Evolutionary conservation across 2,329 filamentous ascomycete genomes (phyloP).

Genomic region (Calonectria naviculata): DNA sequence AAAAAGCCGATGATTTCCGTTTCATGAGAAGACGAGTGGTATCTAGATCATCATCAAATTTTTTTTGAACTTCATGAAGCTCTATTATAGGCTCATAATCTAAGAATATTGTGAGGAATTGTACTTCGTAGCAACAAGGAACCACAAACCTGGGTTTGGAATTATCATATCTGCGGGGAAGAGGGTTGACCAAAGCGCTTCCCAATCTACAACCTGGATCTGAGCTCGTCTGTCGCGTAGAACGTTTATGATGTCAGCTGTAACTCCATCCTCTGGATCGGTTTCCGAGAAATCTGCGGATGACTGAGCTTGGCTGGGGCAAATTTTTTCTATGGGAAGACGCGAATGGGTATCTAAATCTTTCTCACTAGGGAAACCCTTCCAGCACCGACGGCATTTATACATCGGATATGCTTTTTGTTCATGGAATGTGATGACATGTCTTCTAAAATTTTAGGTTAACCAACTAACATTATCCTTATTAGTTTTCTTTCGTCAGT

Average conservation of each 20-base stretch:
- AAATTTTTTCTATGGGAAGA: background rate
- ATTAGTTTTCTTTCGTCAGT: rapidly evolving
- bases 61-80: background rate
- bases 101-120: background rate
- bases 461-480: too few relatives aligned
- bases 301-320: background rate
- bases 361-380: background rate
- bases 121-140: background rate
- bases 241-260: background rate
- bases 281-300: background rate
- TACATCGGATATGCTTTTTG: background rate
- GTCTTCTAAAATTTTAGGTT: background rate
- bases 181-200: background rate
- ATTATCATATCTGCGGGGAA: background rate
- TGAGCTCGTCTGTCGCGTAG: background rate
- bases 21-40: background rate
- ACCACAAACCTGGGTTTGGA: background rate
- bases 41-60: background rate
- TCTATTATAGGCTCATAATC: background rate
- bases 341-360: background rate
- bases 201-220: background rate
- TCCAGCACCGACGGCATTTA: background rate
- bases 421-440: background rate
- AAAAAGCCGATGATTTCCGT: background rate
- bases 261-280: background rate